Conservation (phyloP, 208 protist genomes). For the Herpetomonas muscarum region DNA sequence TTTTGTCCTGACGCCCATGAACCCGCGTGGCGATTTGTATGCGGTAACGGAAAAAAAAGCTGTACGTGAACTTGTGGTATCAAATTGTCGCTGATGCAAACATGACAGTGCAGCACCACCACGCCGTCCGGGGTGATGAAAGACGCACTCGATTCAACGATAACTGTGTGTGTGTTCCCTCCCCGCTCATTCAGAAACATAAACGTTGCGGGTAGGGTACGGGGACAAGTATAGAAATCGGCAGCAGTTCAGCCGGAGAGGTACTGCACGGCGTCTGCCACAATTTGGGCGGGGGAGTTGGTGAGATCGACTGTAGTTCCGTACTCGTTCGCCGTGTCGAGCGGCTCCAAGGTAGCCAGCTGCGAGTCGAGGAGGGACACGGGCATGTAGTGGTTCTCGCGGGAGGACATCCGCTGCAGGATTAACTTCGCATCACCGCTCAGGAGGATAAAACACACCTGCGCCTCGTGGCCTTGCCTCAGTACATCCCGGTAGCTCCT, state of each 20-base stretch:
- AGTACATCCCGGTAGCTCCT: conserved; percentile 56
- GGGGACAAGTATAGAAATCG: too few species aligned
- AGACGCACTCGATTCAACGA: too few species aligned
- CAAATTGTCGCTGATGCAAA: too few species aligned
- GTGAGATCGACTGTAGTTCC: conserved; percentile 30
- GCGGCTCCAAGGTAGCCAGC: conserved; percentile 42
- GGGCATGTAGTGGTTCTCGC: conserved; percentile 68
- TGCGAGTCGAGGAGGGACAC: conserved; percentile 54
- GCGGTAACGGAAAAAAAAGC: too few species aligned
- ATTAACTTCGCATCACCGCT: conserved; percentile 26
- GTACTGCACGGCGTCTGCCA: conserved; percentile 19
- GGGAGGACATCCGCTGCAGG: conserved; percentile 24
- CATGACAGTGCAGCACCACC: too few species aligned
- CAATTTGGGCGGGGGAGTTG: conserved; percentile 15
- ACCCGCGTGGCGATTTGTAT: too few species aligned
- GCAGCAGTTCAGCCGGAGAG: conserved; percentile 5
- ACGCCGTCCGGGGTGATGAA: too few species aligned
- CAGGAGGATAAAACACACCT: conserved; percentile 59
- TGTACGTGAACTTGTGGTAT: too few species aligned
- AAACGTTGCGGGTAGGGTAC: too few species aligned
- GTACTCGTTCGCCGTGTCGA: conserved; percentile 25
- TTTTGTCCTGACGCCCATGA: too few species aligned
- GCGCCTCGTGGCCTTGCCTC: conserved; percentile 13
- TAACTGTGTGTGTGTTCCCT: background rate
- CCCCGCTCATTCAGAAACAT: too few species aligned